Evolutionary conservation across 805 yeast species (phyloP).

Genomic region (Zygosaccharomyces pseudorouxii): DNA sequence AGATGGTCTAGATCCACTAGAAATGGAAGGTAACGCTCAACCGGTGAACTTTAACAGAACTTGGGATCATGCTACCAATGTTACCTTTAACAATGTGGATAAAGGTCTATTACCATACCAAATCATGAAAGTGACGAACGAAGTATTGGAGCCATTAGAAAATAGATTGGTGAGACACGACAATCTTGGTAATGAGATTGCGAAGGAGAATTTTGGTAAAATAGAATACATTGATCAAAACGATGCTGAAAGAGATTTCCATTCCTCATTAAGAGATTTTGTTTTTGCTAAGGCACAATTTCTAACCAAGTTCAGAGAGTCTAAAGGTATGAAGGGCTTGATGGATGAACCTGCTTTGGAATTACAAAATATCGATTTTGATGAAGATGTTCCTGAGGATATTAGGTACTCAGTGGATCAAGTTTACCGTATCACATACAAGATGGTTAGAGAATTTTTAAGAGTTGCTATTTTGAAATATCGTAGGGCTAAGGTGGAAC

Average conservation of each 20-base stretch:
- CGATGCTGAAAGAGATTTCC: slow-evolving; percentile 85
- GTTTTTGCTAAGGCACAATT: slow-evolving; percentile 50
- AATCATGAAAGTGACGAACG: slow-evolving; percentile 51
- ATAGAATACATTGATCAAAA: slow-evolving; percentile 72
- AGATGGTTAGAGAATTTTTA: slow-evolving; percentile 60
- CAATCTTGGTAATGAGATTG: slow-evolving; percentile 56
- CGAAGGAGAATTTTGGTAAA: slow-evolving; percentile 42
- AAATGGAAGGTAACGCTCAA: slow-evolving; percentile 98
- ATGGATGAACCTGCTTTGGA: slow-evolving; percentile 44
- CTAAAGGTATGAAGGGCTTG: slow-evolving; percentile 46
- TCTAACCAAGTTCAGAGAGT: slow-evolving; percentile 54
- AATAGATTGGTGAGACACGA: slow-evolving; percentile 59
- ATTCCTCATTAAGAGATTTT: slow-evolving; percentile 66
- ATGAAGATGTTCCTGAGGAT: slow-evolving; percentile 35
- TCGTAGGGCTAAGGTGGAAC: slow-evolving; percentile 87
- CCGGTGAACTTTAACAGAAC: slow-evolving; percentile 93
- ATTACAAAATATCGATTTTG: slow-evolving; percentile 39
- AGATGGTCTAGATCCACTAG: slow-evolving; percentile 95
- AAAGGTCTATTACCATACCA: slow-evolving; percentile 65
- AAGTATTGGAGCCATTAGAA: slow-evolving; percentile 58
- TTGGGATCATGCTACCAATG: slow-evolving; percentile 86
- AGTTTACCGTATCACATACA: slow-evolving; percentile 58
- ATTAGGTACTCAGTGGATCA: slow-evolving; percentile 53
- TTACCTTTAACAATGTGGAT: slow-evolving; percentile 57
- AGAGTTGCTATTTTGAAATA: slow-evolving; percentile 76